Base-by-base conservation (phyloP, 345 rosid genomes). In the Bruguiera parviflora region DNA sequence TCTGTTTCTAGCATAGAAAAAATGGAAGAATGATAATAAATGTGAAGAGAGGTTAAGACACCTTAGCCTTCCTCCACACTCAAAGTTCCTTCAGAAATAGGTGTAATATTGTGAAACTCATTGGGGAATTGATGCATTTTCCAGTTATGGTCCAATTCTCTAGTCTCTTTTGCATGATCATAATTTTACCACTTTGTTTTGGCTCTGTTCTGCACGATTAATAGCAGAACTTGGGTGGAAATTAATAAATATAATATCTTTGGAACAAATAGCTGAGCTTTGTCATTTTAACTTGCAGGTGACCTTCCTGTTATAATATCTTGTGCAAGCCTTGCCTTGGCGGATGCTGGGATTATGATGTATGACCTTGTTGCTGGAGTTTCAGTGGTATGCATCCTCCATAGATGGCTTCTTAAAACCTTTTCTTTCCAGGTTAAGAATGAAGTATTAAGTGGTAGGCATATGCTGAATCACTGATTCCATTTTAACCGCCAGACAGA, bases 331-430 rank as follows among this genome's bases (percentile, higher is more conserved):
- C 96, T 95, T 75, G 98, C 98, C 80, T 74, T 92, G 71, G 99
- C 98, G 27, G 98, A 92, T 84, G 96, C 97, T 1, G 96, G 99
- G 63, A 92, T 92, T 71, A 87, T 88, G 98, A 87, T 95, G 90
- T 85, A 86, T 84, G 99, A 95, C 79, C 96, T 92, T 27, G 88
- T 95, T 70, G 83, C 96, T 61, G 88, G 97, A 62, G 96, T 89
- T 75, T 90, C 98, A 71, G 89, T 92, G 96, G 97, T 89, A 89
- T 66, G 85, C 62, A 1, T 65, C 64, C 31, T 72, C 46, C 46
- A 31, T 33, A 24, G 33, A 22, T 46, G 35, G 13, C 68, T 49
- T 25, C 37, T 18, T 46, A 16, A 2, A 20, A 11, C 63, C 55
- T 35, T 66, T 39, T 52, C 7, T 65, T 27, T 43, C 49, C 31